These are phyloP conservation scores for Russula griseocarnosa DNA, from an alignment of 768 basidiomycete genomes.

Conservation along the genomic window DNA sequence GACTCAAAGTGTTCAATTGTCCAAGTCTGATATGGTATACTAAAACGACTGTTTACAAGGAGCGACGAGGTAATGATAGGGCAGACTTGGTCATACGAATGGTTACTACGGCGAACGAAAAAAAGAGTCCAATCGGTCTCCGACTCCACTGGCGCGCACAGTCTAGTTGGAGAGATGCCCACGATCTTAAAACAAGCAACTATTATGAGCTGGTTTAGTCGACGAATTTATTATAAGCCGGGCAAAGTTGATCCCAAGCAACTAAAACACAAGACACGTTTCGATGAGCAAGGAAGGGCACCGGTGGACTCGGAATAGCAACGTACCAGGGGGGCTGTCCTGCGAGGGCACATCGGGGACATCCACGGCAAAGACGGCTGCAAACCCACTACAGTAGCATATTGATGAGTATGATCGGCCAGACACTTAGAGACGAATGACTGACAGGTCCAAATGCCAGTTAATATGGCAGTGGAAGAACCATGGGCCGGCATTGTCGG, in stretches of 20 bases:
- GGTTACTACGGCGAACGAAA: not conserved
- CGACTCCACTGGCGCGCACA: not conserved
- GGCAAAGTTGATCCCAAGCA: conserved; percentile 13
- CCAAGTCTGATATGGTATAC: too few relatives aligned
- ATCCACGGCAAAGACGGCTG: not conserved
- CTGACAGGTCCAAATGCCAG: conserved; percentile 25
- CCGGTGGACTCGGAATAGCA: not conserved
- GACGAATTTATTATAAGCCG: not conserved
- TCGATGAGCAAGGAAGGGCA: not conserved
- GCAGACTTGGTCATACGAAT: not conserved
- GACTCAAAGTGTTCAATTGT: too few relatives aligned
- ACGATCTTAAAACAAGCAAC: not conserved
- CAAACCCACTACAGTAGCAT: conserved; percentile 2
- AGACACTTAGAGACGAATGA: not conserved
- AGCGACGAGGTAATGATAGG: not conserved
- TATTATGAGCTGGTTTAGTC: too few relatives aligned
- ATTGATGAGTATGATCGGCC: too few relatives aligned
- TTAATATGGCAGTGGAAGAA: conserved; percentile 35
- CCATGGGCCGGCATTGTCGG: conserved; percentile 34
- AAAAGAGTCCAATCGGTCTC: not conserved
- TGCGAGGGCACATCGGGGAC: not conserved
- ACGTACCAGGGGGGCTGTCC: not conserved
- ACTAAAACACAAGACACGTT: not conserved
- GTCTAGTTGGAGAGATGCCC: not conserved
- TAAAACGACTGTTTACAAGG: not conserved